Conservation (phyloP, 2,329 filamentous ascomycete species). For the Venturia pyrina region DNA sequence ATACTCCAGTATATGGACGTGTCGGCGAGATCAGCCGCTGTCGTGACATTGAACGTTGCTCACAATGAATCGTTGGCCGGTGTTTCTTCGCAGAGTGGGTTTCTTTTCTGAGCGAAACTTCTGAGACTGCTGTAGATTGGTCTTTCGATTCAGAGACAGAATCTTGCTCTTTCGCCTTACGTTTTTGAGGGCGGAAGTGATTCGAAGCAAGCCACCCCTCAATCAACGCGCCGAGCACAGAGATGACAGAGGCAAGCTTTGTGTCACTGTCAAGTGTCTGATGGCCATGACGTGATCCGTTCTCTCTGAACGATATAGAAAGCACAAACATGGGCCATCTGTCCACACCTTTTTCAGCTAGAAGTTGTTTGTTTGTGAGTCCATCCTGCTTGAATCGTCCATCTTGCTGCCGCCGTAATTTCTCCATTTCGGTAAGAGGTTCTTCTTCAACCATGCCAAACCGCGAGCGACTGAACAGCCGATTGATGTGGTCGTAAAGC, state of each 20-base stretch:
- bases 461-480: slow-evolving; percentile 61
- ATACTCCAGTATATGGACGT: slow-evolving; percentile 10
- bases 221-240: slow-evolving; percentile 59
- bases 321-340: slow-evolving; percentile 85
- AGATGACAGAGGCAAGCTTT: slow-evolving; percentile 45
- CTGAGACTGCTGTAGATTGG: neutral
- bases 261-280: neutral
- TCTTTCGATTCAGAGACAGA: neutral
- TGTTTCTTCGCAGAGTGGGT: neutral
- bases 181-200: slow-evolving; percentile 49
- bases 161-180: slow-evolving; percentile 13
- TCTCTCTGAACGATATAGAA: slow-evolving; percentile 42
- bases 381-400: slow-evolving; percentile 36
- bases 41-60: neutral
- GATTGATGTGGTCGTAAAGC: slow-evolving; percentile 71
- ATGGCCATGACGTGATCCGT: neutral
- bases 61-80: neutral
- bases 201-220: slow-evolving; percentile 67
- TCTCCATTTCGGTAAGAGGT: slow-evolving; percentile 25
- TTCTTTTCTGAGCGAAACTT: neutral
- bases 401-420: slow-evolving; percentile 27
- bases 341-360: slow-evolving; percentile 57
- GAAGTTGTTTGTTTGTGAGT: slow-evolving; percentile 40
- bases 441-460: slow-evolving; percentile 58
- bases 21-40: neutral